Evolutionary conservation across 2,329 filamentous ascomycete genomes (phyloP).

Genomic region (Cladosporium sp.): DNA sequence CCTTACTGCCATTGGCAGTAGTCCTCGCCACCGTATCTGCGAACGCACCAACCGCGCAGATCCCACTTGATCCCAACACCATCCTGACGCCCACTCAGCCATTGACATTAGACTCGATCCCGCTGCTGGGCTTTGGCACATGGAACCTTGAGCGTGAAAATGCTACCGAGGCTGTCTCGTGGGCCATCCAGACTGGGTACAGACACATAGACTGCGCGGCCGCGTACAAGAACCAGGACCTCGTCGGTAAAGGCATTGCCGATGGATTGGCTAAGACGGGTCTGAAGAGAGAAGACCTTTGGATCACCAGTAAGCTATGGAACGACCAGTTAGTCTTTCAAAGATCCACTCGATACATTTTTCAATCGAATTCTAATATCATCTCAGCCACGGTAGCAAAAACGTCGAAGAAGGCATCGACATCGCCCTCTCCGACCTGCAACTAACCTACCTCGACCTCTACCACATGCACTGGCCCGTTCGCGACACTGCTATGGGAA

Average conservation of each 20-base stretch:
- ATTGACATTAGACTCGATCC: conserved; percentile 27
- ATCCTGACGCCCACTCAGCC: conserved; percentile 14
- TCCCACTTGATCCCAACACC: conserved; percentile 20
- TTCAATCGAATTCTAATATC: conserved; percentile 4
- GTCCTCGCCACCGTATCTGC: conserved; percentile 2
- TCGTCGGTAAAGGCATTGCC: conserved; percentile 40
- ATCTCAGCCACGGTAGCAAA: conserved; percentile 26
- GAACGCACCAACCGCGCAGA: conserved; percentile 19
- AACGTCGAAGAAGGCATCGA: conserved; percentile 31
- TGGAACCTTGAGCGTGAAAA: conserved; percentile 35
- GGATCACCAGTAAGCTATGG: conserved; percentile 39
- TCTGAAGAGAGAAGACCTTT: conserved; percentile 33
- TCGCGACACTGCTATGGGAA: conserved; percentile 2
- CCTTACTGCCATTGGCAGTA: conserved; percentile 23
- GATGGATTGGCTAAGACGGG: conserved; percentile 32
- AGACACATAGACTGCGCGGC: conserved; percentile 50
- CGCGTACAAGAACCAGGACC: conserved; percentile 41
- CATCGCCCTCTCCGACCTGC: conserved; percentile 37
- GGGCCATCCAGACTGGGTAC: conserved; percentile 47
- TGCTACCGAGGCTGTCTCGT: conserved; percentile 34
- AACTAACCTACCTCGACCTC: conserved; percentile 40
- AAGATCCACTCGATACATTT: background rate
- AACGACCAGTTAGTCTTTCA: conserved; percentile 28
- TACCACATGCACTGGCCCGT: conserved; percentile 47
- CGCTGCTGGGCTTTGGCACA: conserved; percentile 36